Conservation (phyloP, 768 basidiomycete genomes). For the Megacollybia marginata region DNA sequence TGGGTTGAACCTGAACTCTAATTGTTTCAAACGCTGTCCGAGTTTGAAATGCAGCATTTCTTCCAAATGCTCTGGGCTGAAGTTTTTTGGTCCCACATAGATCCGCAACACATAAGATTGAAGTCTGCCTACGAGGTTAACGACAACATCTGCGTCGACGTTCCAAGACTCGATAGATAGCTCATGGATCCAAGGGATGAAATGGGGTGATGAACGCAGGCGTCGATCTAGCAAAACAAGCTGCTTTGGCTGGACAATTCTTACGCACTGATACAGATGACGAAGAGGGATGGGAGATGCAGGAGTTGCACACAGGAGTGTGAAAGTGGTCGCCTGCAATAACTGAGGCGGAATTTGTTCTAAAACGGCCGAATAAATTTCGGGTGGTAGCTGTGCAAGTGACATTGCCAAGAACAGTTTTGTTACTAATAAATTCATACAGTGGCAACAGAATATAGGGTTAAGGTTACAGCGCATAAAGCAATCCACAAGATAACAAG, state of each 20-base stretch:
- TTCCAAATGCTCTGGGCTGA: constrained; percentile 76
- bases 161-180: constrained; percentile 57
- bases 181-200: constrained; percentile 35
- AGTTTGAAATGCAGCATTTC: constrained; percentile 33
- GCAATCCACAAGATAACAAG: too few relatives aligned
- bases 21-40: constrained; percentile 29
- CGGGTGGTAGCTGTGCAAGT: too few relatives aligned
- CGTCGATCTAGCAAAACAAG: constrained; percentile 50
- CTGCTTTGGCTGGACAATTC: constrained; percentile 42
- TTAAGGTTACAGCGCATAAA: too few relatives aligned
- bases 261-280: constrained; percentile 53
- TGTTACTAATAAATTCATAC: too few relatives aligned
- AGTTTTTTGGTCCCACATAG: constrained; percentile 68
- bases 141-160: constrained; percentile 67
- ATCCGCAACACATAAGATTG: constrained; percentile 44
- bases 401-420: too few relatives aligned
- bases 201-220: constrained; percentile 30
- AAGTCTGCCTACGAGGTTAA: constrained; percentile 59
- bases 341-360: too few relatives aligned
- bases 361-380: too few relatives aligned
- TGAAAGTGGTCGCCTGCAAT: constrained; percentile 28
- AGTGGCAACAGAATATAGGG: too few relatives aligned
- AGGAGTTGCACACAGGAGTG: constrained; percentile 61
- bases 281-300: constrained; percentile 45
- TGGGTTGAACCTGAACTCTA: constrained; percentile 64